Percentiles rank a stretch among this genome's conserved stretches.
These are phyloP conservation scores for Rhynchospora breviuscula DNA, from an alignment of 176 grass and related monocot genomes.

Conservation along the genomic window DNA sequence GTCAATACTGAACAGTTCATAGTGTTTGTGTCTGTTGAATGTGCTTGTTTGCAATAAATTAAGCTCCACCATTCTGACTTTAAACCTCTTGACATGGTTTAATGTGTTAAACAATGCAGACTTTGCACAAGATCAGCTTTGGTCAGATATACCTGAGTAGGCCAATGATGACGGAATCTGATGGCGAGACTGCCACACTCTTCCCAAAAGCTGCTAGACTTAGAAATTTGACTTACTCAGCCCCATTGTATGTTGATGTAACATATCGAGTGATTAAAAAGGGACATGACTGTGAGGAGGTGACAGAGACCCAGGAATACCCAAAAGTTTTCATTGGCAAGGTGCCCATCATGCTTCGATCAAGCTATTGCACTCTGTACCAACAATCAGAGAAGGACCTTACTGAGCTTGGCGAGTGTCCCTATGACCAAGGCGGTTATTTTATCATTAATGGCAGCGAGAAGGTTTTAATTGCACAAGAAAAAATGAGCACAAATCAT, in stretches of 20 bases:
- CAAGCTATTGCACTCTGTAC: slow-evolving; percentile 84
- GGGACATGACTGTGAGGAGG: slow-evolving; percentile 97
- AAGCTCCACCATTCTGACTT: not conserved
- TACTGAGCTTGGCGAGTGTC: slow-evolving; percentile 93
- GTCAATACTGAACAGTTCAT: not conserved
- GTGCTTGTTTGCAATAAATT: not conserved
- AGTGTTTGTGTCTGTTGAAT: not conserved
- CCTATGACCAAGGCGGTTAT: slow-evolving; percentile 95
- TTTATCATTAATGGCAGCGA: slow-evolving; percentile 97
- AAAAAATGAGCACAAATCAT: slow-evolving; percentile 99
- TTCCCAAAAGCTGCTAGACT: slow-evolving; percentile 94
- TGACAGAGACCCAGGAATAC: slow-evolving; percentile 83
- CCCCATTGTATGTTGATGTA: slow-evolving; percentile 89
- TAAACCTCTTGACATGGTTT: not conserved
- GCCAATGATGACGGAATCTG: slow-evolving; percentile 95
- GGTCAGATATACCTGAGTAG: slow-evolving; percentile 90
- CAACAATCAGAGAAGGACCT: slow-evolving; percentile 95
- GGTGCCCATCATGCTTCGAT: slow-evolving; percentile 96
- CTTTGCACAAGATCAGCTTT: slow-evolving; percentile 91
- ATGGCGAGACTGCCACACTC: slow-evolving; percentile 91
- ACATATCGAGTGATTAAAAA: slow-evolving; percentile 91
- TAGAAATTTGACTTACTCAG: slow-evolving; percentile 90
- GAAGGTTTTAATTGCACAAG: slow-evolving; percentile 96
- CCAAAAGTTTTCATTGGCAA: slow-evolving; percentile 97
- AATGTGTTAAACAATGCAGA: slow-evolving; percentile 38